phyloP scores from a whole-genome alignment of 495 filamentous ascomycete species.

The Terfezia claveryi region DNA sequence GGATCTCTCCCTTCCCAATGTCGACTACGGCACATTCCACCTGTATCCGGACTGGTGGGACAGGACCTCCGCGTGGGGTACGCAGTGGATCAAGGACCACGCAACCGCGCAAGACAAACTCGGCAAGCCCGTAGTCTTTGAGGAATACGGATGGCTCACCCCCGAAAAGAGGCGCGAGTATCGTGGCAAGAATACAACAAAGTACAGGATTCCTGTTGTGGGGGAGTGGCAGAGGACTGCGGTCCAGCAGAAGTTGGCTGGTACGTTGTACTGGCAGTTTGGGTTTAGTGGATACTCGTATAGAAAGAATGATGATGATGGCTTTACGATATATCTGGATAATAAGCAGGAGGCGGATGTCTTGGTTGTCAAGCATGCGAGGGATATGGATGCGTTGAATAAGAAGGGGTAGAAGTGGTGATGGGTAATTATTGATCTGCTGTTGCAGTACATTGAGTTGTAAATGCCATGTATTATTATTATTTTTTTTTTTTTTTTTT shows the following conservation, averaged over 20 bases:
- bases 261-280: constrained; percentile 45
- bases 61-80: constrained; percentile 22
- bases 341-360: constrained; percentile 8
- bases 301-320: constrained; percentile 37
- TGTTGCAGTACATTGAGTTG: no score
- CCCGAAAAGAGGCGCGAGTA: constrained; percentile 22
- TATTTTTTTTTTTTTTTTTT: no score
- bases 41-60: constrained; percentile 35
- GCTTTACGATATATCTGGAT: constrained; percentile 29
- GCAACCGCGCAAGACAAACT: constrained; percentile 30
- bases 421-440: no score
- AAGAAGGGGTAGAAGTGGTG: no score
- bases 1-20: constrained; percentile 32
- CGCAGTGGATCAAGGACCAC: constrained; percentile 39
- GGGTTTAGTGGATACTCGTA: constrained; percentile 31
- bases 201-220: constrained; percentile 26
- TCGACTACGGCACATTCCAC: constrained; percentile 49
- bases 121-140: constrained; percentile 44
- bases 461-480: no score
- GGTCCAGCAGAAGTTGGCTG: constrained; percentile 29
- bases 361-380: constrained; percentile 11
- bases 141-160: constrained; percentile 37
- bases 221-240: constrained; percentile 37
- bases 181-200: constrained; percentile 16
- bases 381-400: constrained; percentile 6